Conservation (phyloP, 352 stramenopile genomes). For the Phytopythium cucurbitacearum region DNA sequence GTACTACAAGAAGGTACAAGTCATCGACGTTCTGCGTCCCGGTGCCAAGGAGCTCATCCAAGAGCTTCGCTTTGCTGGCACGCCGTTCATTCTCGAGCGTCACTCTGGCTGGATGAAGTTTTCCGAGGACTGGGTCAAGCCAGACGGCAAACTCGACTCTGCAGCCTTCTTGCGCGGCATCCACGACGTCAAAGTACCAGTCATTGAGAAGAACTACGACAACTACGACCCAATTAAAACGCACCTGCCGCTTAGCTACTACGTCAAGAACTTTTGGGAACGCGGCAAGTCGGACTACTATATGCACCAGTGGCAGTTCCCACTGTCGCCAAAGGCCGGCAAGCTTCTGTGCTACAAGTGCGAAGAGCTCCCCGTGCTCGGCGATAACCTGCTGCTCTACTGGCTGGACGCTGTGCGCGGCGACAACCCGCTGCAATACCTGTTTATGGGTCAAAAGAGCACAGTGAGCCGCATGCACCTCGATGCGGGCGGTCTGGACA, state of each 20-base stretch:
- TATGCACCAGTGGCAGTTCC: conserved; percentile 96
- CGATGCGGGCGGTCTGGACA: conserved; percentile 88
- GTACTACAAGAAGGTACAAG: conserved; percentile 53
- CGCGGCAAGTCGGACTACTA: conserved; percentile 85
- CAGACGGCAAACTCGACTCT: conserved; percentile 49
- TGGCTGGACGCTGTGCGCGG: conserved; percentile 87
- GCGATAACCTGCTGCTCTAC: conserved; percentile 90
- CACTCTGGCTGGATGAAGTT: conserved; percentile 65
- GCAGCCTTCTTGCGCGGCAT: conserved; percentile 59
- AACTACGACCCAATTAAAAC: conserved; percentile 76
- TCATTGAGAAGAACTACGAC: conserved; percentile 78
- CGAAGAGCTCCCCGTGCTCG: conserved; percentile 85
- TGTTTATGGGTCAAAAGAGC: conserved; percentile 92
- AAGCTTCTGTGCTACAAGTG: conserved; percentile 86
- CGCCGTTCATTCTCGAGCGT: conserved; percentile 69
- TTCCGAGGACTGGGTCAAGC: conserved; percentile 54
- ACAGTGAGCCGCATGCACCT: conserved; percentile 90
- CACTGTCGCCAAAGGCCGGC: conserved; percentile 59
- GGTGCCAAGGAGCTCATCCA: conserved; percentile 56
- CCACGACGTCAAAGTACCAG: conserved; percentile 73
- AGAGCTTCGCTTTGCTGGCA: conserved; percentile 57
- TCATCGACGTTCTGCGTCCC: conserved; percentile 56
- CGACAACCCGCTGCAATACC: conserved; percentile 92
- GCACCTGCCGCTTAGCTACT: conserved; percentile 59
- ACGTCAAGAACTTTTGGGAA: conserved; percentile 81